Evolutionary conservation across 2,329 filamentous ascomycete genomes (phyloP).

Genomic region (Cytospora piceicola): DNA sequence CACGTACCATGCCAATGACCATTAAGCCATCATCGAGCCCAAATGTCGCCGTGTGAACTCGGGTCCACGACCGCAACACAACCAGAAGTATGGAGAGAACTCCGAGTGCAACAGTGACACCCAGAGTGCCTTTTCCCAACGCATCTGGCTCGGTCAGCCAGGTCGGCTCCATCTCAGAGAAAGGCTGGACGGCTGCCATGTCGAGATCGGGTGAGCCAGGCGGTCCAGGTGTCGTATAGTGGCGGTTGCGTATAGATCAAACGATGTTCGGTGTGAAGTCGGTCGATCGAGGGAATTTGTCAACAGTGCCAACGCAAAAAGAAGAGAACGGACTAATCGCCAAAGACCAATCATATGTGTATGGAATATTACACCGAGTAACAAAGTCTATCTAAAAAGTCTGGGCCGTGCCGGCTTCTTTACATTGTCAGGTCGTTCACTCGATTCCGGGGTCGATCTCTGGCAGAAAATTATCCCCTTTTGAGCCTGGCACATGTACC

Average conservation of each 20-base stretch:
- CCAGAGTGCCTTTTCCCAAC: conserved; percentile 8
- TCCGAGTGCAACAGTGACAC: not conserved
- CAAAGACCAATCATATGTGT: not conserved
- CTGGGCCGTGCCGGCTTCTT: not conserved
- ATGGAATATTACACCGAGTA: not conserved
- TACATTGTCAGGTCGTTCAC: not conserved
- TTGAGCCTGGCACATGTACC: not conserved
- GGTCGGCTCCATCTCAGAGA: not conserved
- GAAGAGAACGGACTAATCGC: not conserved
- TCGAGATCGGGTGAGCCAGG: not conserved
- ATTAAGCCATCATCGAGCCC: conserved; percentile 15
- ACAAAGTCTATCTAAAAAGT: not conserved
- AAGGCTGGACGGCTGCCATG: not conserved
- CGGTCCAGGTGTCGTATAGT: not conserved
- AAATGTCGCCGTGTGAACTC: conserved; percentile 1
- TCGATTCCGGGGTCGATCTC: not conserved
- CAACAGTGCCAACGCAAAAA: too few species aligned
- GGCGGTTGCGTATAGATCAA: not conserved
- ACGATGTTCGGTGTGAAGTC: not conserved
- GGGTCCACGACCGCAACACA: conserved; percentile 6
- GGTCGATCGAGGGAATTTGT: not conserved
- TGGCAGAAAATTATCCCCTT: not conserved
- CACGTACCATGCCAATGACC: not conserved
- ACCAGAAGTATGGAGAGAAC: conserved; percentile 1
- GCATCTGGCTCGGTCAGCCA: conserved; percentile 3